phyloP scores from a whole-genome alignment of 805 yeast genomes.

The Wickerhamomyces hampshirensis region DNA sequence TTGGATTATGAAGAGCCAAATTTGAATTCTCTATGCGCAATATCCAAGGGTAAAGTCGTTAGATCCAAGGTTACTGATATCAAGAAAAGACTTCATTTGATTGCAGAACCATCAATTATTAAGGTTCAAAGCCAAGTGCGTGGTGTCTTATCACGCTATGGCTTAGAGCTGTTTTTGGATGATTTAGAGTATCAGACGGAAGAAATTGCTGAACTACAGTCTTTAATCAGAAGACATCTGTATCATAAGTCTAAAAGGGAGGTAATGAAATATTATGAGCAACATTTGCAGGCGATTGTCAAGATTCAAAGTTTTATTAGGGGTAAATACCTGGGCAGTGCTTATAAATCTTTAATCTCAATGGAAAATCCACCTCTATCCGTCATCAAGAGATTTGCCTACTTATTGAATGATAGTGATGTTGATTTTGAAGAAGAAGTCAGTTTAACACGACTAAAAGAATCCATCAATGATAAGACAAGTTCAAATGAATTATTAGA shows the following conservation, averaged over 20 bases:
- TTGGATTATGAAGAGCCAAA: slow-evolving; percentile 25
- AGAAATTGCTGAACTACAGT: slow-evolving; percentile 45
- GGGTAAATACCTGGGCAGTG: slow-evolving; percentile 60
- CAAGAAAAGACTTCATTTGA: slow-evolving; percentile 1
- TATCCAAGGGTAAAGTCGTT: slow-evolving; percentile 32
- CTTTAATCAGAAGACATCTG: slow-evolving; percentile 43
- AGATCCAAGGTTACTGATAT: slow-evolving; percentile 24
- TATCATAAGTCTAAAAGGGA: slow-evolving; percentile 34
- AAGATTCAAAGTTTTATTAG: slow-evolving; percentile 72
- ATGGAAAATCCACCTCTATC: slow-evolving; percentile 73
- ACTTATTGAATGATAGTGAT: slow-evolving; percentile 66
- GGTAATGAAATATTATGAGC: slow-evolving; percentile 43
- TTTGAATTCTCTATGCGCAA: slow-evolving; percentile 30
- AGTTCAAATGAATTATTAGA: slow-evolving; percentile 67
- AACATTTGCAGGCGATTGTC: slow-evolving; percentile 55
- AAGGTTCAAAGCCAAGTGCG: slow-evolving; percentile 54
- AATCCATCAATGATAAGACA: slow-evolving; percentile 65
- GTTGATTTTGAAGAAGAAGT: slow-evolving; percentile 73
- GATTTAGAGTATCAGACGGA: slow-evolving; percentile 43
- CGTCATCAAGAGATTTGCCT: slow-evolving; percentile 72
- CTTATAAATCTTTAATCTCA: slow-evolving; percentile 67
- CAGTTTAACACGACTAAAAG: slow-evolving; percentile 60
- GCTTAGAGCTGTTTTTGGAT: slow-evolving; percentile 48
- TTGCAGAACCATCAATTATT: slow-evolving; percentile 23
- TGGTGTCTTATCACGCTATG: slow-evolving; percentile 59